A percentile compares a stretch with the other conserved stretches of the same genome.
These are phyloP conservation scores for Dioszegia aurantiaca DNA, from an alignment of 768 basidiomycete genomes.

Conservation along the genomic window DNA sequence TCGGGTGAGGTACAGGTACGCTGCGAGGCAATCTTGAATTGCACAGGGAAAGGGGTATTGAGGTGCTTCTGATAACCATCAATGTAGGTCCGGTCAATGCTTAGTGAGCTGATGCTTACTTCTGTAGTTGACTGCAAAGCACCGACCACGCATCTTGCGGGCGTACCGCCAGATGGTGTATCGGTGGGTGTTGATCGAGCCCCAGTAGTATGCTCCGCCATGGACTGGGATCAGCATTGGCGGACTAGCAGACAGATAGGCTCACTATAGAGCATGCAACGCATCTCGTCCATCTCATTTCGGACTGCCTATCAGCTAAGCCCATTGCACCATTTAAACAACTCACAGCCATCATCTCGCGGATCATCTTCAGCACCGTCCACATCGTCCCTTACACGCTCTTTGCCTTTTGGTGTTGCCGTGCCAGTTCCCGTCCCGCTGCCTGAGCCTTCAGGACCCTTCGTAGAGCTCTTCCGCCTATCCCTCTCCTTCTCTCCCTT, in stretches of 20 bases:
- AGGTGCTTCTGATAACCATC: slow-evolving; percentile 59
- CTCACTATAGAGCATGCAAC: slow-evolving; percentile 80
- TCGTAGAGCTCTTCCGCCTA: slow-evolving; percentile 46
- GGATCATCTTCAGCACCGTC: slow-evolving; percentile 17
- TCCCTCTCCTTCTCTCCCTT: slow-evolving; percentile 30
- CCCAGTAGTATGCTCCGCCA: slow-evolving; percentile 54
- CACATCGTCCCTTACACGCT: background rate
- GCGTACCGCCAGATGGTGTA: slow-evolving; percentile 72
- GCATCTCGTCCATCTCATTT: slow-evolving; percentile 72
- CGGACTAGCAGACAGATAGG: slow-evolving; percentile 48
- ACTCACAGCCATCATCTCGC: slow-evolving; percentile 32
- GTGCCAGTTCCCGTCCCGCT: background rate
- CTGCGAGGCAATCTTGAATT: slow-evolving; percentile 80
- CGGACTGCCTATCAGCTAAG: slow-evolving; percentile 51
- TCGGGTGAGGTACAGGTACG: slow-evolving; percentile 84
- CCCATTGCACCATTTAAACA: background rate
- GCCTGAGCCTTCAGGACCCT: slow-evolving; percentile 16
- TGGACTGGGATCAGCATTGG: slow-evolving; percentile 49
- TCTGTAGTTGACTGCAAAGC: slow-evolving; percentile 63
- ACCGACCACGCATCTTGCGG: slow-evolving; percentile 86
- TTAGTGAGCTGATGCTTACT: slow-evolving; percentile 51
- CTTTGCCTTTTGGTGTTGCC: slow-evolving; percentile 12
- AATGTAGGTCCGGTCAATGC: no score
- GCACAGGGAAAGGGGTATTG: slow-evolving; percentile 92
- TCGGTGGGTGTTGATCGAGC: slow-evolving; percentile 53